Conservation (phyloP, 768 basidiomycete species). For the Pluteus cervinus region DNA sequence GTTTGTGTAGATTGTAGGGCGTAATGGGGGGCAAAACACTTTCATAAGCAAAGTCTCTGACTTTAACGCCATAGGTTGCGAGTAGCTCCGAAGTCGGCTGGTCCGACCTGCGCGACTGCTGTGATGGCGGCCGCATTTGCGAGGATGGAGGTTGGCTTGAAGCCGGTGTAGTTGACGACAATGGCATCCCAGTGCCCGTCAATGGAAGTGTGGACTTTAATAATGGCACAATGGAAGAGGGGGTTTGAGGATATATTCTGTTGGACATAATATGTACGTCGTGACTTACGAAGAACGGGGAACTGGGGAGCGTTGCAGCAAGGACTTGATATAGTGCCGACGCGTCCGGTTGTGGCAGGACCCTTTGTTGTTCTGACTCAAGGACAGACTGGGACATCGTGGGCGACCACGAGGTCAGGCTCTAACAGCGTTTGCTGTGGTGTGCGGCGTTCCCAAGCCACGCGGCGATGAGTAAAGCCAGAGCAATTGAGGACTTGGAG, state of each 20-base stretch:
- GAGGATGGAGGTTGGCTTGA: conserved; percentile 1
- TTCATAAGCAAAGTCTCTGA: conserved; percentile 66
- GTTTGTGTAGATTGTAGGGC: conserved; percentile 39
- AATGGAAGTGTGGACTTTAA: not conserved
- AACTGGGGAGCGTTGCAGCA: no score
- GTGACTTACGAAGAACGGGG: conserved; percentile 6
- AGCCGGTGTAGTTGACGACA: conserved; percentile 2
- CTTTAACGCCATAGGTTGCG: conserved; percentile 33
- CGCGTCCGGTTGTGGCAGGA: not conserved
- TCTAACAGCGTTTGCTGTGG: no score
- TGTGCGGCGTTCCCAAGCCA: no score
- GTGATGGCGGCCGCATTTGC: not conserved
- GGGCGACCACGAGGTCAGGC: no score
- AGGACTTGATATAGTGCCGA: not conserved
- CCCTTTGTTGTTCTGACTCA: not conserved
- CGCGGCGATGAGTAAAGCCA: no score
- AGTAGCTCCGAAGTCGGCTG: conserved; percentile 19
- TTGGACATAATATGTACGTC: not conserved
- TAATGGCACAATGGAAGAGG: not conserved
- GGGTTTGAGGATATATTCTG: conserved; percentile 3
- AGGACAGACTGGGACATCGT: no score
- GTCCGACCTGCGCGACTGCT: conserved; percentile 11
- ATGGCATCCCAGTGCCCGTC: not conserved
- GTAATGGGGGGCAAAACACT: conserved; percentile 56
- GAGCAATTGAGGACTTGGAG: no score